A percentile compares a stretch with the other conserved stretches of the same genome.
Evolutionary conservation across 1,139 yeast genomes (phyloP).

Genomic region (Pneumocystis murina): DNA sequence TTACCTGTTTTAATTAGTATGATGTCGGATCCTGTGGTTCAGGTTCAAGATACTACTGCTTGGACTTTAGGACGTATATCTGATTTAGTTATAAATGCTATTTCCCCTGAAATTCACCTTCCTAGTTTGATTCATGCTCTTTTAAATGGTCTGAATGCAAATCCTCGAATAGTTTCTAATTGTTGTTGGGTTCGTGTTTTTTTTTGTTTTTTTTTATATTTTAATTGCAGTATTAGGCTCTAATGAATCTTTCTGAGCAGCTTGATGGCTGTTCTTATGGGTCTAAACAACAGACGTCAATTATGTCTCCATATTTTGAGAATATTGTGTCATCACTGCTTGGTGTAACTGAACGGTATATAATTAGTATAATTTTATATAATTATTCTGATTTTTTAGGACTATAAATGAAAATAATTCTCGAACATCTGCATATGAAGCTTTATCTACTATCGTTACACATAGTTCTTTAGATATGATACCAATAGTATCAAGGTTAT

Average conservation of each 20-base stretch:
- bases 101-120: constrained; percentile 48
- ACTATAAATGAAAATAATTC: constrained; percentile 71
- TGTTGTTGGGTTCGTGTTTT: constrained; percentile 56
- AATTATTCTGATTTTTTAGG: constrained; percentile 33
- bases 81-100: constrained; percentile 67
- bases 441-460: constrained; percentile 66
- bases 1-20: constrained; percentile 58
- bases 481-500: constrained; percentile 53
- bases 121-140: constrained; percentile 61
- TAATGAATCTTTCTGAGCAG: constrained; percentile 82
- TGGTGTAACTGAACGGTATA: constrained; percentile 28
- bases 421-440: constrained; percentile 94
- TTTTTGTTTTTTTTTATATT: neutral
- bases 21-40: constrained; percentile 59
- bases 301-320: constrained; percentile 60
- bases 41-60: constrained; percentile 91
- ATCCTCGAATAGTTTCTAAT: constrained; percentile 83
- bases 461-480: constrained; percentile 60
- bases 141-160: constrained; percentile 64
- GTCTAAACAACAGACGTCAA: constrained; percentile 38
- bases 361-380: neutral
- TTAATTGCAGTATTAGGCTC: constrained; percentile 27
- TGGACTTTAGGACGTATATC: constrained; percentile 98
- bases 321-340: constrained; percentile 56
- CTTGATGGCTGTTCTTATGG: constrained; percentile 40